phyloP scores from a whole-genome alignment of 2,329 filamentous ascomycete genomes.

The Aspergillus intermedius region DNA sequence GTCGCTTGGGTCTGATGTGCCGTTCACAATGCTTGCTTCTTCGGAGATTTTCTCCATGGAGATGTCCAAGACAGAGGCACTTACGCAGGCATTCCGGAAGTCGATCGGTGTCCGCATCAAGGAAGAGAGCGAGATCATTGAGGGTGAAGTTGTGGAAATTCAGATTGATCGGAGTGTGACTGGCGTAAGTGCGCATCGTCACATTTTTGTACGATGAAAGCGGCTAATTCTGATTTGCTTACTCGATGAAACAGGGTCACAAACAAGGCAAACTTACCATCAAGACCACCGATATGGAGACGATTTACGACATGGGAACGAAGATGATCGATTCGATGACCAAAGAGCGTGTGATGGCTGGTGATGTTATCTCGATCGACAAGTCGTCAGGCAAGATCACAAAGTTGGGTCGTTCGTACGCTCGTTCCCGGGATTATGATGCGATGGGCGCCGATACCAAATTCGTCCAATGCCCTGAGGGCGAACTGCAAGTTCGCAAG shows the following conservation, averaged over 20 bases:
- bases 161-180: conserved; percentile 97
- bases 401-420: conserved; percentile 91
- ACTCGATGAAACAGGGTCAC: conserved; percentile 53
- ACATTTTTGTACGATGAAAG: conserved; percentile 1
- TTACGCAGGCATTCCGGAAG: conserved; percentile 98
- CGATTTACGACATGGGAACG: conserved; percentile 97
- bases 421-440: conserved; percentile 93
- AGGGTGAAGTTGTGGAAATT: conserved; percentile 97
- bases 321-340: conserved; percentile 99
- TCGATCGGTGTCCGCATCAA: conserved; percentile 97
- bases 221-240: conserved; percentile 8
- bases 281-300: conserved; percentile 99
- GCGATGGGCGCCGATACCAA: conserved; percentile 98
- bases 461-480: conserved; percentile 94
- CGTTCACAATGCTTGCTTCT: conserved; percentile 90
- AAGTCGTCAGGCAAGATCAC: conserved; percentile 98
- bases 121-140: conserved; percentile 98
- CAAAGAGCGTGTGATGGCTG: conserved; percentile 97
- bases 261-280: conserved; percentile 99
- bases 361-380: conserved; percentile 97
- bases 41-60: conserved; percentile 98
- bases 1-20: conserved; percentile 85
- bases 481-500: conserved; percentile 93
- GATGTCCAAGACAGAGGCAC: conserved; percentile 98
- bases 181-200: conserved; percentile 48